Evolutionary conservation across 1,139 yeast species (phyloP), one percentile per base, ranked within the genome.

Genomic region (Taphrina sp.): DNA sequence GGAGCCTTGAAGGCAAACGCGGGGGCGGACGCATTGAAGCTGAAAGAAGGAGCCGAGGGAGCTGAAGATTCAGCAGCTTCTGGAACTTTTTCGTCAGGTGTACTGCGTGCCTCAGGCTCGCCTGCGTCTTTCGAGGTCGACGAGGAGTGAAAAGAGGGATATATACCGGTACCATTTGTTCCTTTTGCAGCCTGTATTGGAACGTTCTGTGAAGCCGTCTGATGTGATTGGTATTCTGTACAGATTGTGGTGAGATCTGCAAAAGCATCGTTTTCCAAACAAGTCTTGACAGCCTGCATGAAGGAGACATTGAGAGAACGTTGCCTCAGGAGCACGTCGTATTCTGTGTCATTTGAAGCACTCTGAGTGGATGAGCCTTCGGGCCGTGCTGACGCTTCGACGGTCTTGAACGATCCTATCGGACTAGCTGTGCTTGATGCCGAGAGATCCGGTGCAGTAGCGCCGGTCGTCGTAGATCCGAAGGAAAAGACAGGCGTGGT

Each of bases 41-140:
- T 8, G 46, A 47, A 47, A n/a, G 28, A 22, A 7, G 54, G 54
- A 16, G 44, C 42, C 2, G 56, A 19, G 7, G 44, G 31, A 14
- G 39, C 37, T 16, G 45, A 19, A 5, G 45, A 12, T 12, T 37
- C 29, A 3, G 36, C 26, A n/a, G 38, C 38, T 19, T 34, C 49
- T 26, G 29, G 28, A 8, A 19, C 37, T 16, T 43, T 35, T 33
- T 52, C 8, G 14, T 66, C 70, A 59, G 69, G 67, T 60, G 65
- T 67, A 60, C 69, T 66, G n/a, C 67, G 66, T 54, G 65, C 63
- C 35, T 66, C 69, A 17, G 67, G 62, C 72, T 34, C 37, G 10
- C 10, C 5, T 28, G 31, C 7, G 7, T 28, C 31, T 28, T 12
- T 28, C 31, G 31, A 28, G 31, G 12, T 28, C 12, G 10, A 28